A percentile compares a stretch with the other conserved stretches of the same genome.
These are phyloP conservation scores for Puccinia polysora DNA, from an alignment of 1,284 basidiomycete species.

Conservation along the genomic window DNA sequence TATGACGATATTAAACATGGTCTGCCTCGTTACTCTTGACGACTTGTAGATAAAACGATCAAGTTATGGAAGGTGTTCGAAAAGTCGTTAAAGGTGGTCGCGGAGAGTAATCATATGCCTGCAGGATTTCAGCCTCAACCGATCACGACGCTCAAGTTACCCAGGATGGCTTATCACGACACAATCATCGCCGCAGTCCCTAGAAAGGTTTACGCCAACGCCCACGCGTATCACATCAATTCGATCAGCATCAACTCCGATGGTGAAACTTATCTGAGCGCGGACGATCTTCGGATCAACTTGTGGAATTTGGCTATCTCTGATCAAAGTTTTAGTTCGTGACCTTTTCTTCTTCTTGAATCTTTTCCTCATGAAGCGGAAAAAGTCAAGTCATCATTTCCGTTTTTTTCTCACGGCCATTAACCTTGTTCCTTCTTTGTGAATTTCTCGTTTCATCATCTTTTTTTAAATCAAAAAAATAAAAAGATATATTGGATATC, in stretches of 20 bases:
- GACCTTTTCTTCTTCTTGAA: not conserved
- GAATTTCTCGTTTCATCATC: too few species aligned
- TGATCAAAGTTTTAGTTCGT: slow-evolving; percentile 97
- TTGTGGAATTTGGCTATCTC: slow-evolving; percentile 98
- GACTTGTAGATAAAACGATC: slow-evolving; percentile 99
- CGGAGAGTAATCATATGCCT: slow-evolving; percentile 79
- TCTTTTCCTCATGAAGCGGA: too few species aligned
- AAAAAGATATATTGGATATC: slow-evolving; percentile 95
- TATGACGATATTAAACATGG: too few species aligned
- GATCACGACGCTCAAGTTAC: slow-evolving; percentile 69
- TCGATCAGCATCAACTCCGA: slow-evolving; percentile 99
- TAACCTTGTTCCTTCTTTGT: too few species aligned
- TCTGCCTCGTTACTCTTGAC: too few species aligned
- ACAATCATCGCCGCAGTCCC: slow-evolving; percentile 98
- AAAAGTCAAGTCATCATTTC: too few species aligned
- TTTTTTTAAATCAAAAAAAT: too few species aligned
- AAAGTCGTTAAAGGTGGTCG: slow-evolving; percentile 90
- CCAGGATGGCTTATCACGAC: slow-evolving; percentile 87
- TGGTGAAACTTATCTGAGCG: slow-evolving; percentile 98
- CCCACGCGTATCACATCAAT: slow-evolving; percentile 99
- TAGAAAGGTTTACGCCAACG: slow-evolving; percentile 97
- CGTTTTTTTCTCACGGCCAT: not conserved
- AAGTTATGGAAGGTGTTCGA: slow-evolving; percentile 99
- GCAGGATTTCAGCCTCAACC: slow-evolving; percentile 49
- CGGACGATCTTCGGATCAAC: slow-evolving; percentile 94